Conservation (phyloP, 2,329 filamentous ascomycete genomes). For the Tolypocladium guangdongense region DNA sequence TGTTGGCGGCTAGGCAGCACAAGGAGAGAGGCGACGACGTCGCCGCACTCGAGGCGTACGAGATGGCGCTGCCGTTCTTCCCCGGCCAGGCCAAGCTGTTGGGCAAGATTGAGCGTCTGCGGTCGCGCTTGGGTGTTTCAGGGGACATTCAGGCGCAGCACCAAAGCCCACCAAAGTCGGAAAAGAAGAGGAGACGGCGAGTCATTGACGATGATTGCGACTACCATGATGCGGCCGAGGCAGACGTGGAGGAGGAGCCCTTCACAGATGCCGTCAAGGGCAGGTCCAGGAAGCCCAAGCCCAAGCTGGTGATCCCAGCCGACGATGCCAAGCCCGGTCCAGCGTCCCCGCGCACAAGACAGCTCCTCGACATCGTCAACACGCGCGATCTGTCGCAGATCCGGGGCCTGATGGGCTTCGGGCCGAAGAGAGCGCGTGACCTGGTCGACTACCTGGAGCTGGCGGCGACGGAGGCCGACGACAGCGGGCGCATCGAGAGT, state of each 20-base stretch:
- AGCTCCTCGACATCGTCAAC: constrained; percentile 61
- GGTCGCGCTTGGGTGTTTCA: constrained; percentile 34
- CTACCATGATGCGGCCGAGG: constrained; percentile 15
- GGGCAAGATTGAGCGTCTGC: constrained; percentile 56
- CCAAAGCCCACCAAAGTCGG: not conserved
- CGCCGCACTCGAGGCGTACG: constrained; percentile 75
- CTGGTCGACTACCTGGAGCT: constrained; percentile 44
- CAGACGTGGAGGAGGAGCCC: constrained; percentile 1
- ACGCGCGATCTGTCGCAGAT: constrained; percentile 57
- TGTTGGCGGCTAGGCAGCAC: constrained; percentile 87
- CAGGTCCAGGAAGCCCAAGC: not conserved
- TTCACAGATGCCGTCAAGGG: not conserved
- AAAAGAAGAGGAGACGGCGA: not conserved
- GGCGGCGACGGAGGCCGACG: constrained; percentile 21
- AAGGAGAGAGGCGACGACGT: constrained; percentile 71
- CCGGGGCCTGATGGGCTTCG: constrained; percentile 57
- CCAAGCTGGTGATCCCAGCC: not conserved
- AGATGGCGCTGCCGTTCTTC: constrained; percentile 74
- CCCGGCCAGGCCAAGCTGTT: constrained; percentile 71
- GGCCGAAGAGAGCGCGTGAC: constrained; percentile 58
- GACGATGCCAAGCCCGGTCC: constrained; percentile 9
- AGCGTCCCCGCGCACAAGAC: constrained; percentile 44
- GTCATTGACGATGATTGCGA: constrained; percentile 1
- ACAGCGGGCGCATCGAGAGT: constrained; percentile 31
- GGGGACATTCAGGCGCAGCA: constrained; percentile 5